phyloP scores from a whole-genome alignment of 2,329 filamentous ascomycete genomes.

The Colletotrichum spinosum region DNA sequence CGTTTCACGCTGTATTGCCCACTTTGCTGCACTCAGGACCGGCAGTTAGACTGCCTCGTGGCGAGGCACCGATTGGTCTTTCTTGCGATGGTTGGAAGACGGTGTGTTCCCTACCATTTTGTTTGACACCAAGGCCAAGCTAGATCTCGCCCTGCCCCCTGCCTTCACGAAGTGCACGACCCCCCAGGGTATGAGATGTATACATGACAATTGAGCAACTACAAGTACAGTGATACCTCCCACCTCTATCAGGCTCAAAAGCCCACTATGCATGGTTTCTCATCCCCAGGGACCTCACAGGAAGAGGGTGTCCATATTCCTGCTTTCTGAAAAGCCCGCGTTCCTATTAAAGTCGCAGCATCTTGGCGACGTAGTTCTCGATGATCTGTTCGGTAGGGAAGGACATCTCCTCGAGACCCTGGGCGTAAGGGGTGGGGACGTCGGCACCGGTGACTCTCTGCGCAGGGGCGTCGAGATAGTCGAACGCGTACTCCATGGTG shows the following conservation, averaged over 20 bases:
- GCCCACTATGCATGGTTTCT: slow-evolving; percentile 24
- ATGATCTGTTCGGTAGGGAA: slow-evolving; percentile 95
- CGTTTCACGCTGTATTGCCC: too few relatives aligned
- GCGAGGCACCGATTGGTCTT: too few relatives aligned
- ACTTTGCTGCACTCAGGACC: too few relatives aligned
- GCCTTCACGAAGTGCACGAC: neutral
- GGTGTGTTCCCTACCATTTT: too few relatives aligned
- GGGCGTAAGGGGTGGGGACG: slow-evolving; percentile 95
- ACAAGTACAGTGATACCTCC: slow-evolving; percentile 51
- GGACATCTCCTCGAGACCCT: slow-evolving; percentile 91
- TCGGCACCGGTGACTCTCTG: slow-evolving; percentile 96
- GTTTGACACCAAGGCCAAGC: neutral
- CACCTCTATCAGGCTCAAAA: slow-evolving; percentile 33
- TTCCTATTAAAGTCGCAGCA: slow-evolving; percentile 76
- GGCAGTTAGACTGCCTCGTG: too few relatives aligned
- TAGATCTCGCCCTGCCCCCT: too few relatives aligned
- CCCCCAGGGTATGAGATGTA: slow-evolving; percentile 43
- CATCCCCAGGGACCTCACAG: slow-evolving; percentile 9
- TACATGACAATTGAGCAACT: slow-evolving; percentile 51
- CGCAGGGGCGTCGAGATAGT: slow-evolving; percentile 95
- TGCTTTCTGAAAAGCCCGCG: neutral
- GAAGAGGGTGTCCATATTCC: slow-evolving; percentile 18
- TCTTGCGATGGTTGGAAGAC: too few relatives aligned
- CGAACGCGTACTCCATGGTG: slow-evolving; percentile 97
- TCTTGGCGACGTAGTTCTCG: slow-evolving; percentile 87